Evolutionary conservation across 495 filamentous ascomycete genomes (phyloP).

Genomic region (Trichocladium uniseriatum): DNA sequence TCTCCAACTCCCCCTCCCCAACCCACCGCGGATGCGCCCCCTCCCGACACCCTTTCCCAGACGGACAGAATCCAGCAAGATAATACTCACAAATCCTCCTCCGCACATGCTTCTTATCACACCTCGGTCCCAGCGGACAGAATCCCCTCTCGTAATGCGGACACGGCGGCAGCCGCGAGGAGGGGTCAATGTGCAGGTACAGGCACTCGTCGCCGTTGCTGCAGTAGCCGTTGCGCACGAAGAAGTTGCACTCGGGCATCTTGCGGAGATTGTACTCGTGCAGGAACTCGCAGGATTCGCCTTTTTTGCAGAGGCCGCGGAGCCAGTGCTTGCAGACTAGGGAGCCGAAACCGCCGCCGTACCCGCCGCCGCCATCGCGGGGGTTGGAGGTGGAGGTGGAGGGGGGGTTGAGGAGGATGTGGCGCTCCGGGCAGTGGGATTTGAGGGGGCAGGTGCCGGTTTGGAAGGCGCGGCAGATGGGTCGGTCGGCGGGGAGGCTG

Average conservation of each 20-base stretch:
- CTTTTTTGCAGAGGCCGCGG: constrained; percentile 94
- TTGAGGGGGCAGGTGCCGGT: constrained; percentile 69
- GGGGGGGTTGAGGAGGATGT: constrained; percentile 14
- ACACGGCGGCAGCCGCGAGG: constrained; percentile 69
- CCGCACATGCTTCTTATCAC: constrained; percentile 75
- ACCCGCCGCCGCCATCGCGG: constrained; percentile 9
- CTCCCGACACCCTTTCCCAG: constrained; percentile 59
- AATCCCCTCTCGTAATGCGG: constrained; percentile 95
- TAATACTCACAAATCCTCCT: constrained; percentile 76
- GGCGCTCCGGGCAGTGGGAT: constrained; percentile 58
- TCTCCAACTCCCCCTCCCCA: constrained; percentile 53
- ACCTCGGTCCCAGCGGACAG: constrained; percentile 79
- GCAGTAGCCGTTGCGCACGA: constrained; percentile 82
- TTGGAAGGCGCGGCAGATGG: constrained; percentile 68
- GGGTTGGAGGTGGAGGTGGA: neutral
- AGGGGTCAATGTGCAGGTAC: constrained; percentile 87
- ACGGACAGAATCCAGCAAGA: constrained; percentile 88
- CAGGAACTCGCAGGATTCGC: constrained; percentile 86
- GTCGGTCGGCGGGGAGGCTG: constrained; percentile 61
- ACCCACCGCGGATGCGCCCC: constrained; percentile 75
- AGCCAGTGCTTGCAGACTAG: constrained; percentile 99
- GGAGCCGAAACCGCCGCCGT: constrained; percentile 43
- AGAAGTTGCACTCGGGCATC: constrained; percentile 96
- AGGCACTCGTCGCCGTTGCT: constrained; percentile 94
- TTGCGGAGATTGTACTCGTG: constrained; percentile 97